Percentiles rank a stretch among this genome's conserved stretches.
Conservation (phyloP, 345 rosid genomes). For the Alliaria petiolata region DNA sequence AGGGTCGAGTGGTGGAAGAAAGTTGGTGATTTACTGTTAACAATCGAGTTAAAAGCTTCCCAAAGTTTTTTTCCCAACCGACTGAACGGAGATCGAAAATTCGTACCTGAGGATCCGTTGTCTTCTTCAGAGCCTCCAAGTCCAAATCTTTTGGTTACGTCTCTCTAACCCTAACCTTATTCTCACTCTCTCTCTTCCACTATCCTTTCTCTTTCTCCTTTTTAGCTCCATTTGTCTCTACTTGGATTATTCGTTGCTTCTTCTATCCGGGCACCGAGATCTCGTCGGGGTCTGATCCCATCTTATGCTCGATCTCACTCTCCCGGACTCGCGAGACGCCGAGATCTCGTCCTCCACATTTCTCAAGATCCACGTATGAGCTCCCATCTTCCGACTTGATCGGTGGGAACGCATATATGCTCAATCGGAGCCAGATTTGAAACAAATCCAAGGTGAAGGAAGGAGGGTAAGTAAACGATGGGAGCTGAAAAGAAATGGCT, state of each 20-base stretch:
- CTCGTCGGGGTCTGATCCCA: constrained; percentile 18
- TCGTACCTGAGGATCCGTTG: constrained; percentile 34
- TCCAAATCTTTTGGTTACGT: constrained; percentile 13
- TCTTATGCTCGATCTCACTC: constrained; percentile 13
- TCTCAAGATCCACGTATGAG: constrained; percentile 13
- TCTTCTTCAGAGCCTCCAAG: constrained; percentile 26
- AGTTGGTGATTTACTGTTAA: constrained; percentile 6
- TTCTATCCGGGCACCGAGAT: constrained; percentile 19
- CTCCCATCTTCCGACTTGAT: neutral
- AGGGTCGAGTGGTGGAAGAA: neutral
- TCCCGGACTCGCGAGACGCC: neutral
- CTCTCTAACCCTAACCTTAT: constrained; percentile 23
- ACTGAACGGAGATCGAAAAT: constrained; percentile 22
- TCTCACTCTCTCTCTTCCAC: constrained; percentile 8
- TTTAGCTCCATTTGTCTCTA: neutral
- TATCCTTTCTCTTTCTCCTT: neutral
- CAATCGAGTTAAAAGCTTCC: constrained; percentile 9
- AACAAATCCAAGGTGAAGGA: neutral
- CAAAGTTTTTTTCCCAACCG: constrained; percentile 3
- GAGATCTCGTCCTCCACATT: constrained; percentile 10
- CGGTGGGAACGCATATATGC: constrained; percentile 28
- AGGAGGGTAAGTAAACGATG: constrained; percentile 32
- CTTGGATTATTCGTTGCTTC: constrained; percentile 2
- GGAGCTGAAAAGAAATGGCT: constrained; percentile 97
- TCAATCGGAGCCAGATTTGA: constrained; percentile 28